Percentiles rank a stretch among this genome's conserved stretches.
Conservation (phyloP, 768 basidiomycete species). For the Hygrophorus russula region DNA sequence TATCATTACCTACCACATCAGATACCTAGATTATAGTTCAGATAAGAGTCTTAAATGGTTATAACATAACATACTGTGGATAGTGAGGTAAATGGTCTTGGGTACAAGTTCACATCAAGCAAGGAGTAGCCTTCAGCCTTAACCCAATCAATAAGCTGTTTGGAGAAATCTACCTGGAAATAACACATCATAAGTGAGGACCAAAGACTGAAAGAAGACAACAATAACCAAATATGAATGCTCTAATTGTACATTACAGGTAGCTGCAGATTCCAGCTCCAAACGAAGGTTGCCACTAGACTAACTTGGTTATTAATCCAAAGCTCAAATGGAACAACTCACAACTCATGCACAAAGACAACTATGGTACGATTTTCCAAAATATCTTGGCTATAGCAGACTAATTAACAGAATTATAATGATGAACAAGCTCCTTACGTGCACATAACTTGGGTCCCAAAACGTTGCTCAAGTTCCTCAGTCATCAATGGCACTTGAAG, state of each 20-base stretch:
- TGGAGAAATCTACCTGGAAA: slow-evolving; percentile 73
- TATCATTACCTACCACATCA: slow-evolving; percentile 39
- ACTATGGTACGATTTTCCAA: slow-evolving; percentile 70
- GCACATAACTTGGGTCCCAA: slow-evolving; percentile 79
- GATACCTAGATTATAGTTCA: slow-evolving; percentile 10
- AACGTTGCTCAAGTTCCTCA: slow-evolving; percentile 54
- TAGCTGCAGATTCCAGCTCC: slow-evolving; percentile 64
- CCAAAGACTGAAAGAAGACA: not conserved
- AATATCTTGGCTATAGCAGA: slow-evolving; percentile 51
- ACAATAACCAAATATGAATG: slow-evolving; percentile 69
- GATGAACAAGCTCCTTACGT: slow-evolving; percentile 52
- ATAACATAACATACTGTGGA: slow-evolving; percentile 19
- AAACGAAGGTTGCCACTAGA: slow-evolving; percentile 78
- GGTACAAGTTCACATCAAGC: slow-evolving; percentile 79
- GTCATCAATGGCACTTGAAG: slow-evolving; percentile 71
- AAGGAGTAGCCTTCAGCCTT: slow-evolving; percentile 54
- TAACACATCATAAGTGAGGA: slow-evolving; percentile 1
- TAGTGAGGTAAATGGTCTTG: slow-evolving; percentile 36
- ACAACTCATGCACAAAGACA: slow-evolving; percentile 94
- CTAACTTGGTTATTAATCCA: not conserved
- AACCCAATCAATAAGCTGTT: slow-evolving; percentile 71
- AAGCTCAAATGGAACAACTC: slow-evolving; percentile 18
- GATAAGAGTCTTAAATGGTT: not conserved
- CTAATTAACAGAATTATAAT: not conserved
- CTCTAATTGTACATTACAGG: slow-evolving; percentile 67